These are phyloP conservation scores for Gymnopilus dilepis DNA, from an alignment of 768 basidiomycete genomes.

Conservation along the genomic window DNA sequence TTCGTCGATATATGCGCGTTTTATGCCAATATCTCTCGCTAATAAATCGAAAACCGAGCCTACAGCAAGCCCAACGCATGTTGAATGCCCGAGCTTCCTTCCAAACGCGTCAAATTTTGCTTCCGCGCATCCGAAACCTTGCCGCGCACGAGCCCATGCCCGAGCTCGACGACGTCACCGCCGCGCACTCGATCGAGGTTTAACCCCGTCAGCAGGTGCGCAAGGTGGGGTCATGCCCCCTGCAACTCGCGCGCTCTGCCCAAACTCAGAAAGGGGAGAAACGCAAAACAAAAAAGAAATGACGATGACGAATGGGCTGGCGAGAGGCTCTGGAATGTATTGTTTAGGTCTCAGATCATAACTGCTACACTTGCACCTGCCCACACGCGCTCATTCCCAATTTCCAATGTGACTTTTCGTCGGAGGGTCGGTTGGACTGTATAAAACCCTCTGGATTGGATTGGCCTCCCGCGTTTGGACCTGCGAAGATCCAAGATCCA, in stretches of 20 bases:
- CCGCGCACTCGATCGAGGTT: neutral
- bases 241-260: neutral
- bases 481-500: too few relatives aligned
- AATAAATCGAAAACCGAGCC: too few relatives aligned
- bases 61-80: too few relatives aligned
- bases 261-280: neutral
- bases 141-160: neutral
- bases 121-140: neutral
- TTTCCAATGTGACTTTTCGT: too few relatives aligned
- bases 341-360: neutral
- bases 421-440: neutral
- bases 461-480: neutral
- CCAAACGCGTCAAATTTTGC: neutral
- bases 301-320: too few relatives aligned
- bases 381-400: too few relatives aligned
- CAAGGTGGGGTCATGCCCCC: too few relatives aligned
- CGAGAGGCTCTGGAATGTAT: neutral
- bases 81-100: too few relatives aligned
- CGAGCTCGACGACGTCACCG: neutral
- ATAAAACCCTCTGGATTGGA: neutral
- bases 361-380: too few relatives aligned
- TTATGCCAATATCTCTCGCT: too few relatives aligned
- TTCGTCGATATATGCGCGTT: too few relatives aligned
- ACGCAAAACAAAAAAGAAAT: neutral
- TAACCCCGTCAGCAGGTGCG: conserved; percentile 1